phyloP scores from a whole-genome alignment of 2,329 filamentous ascomycete genomes.

The Proliferodiscus dingleyae region DNA sequence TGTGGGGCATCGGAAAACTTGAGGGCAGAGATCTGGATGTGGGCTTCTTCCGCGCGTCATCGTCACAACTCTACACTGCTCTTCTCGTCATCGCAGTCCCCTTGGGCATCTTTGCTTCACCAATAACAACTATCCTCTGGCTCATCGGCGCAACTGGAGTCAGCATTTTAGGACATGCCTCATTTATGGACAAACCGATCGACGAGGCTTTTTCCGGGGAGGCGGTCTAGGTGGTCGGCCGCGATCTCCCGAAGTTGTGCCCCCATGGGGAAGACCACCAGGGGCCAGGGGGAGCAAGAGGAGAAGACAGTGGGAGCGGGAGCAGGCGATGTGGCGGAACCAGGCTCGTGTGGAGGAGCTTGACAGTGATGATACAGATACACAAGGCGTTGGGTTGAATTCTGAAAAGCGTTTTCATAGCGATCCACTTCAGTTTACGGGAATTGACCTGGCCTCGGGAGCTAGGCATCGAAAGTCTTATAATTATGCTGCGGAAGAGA shows the following conservation, averaged over 20 bases:
- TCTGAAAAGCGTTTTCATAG: slow-evolving; percentile 48
- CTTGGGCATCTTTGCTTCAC: slow-evolving; percentile 78
- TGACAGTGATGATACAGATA: slow-evolving; percentile 52
- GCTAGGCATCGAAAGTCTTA: slow-evolving; percentile 25
- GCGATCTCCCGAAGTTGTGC: slow-evolving; percentile 94
- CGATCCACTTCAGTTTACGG: slow-evolving; percentile 58
- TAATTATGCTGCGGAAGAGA: slow-evolving; percentile 40
- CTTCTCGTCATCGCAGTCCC: slow-evolving; percentile 80
- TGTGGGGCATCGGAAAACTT: slow-evolving; percentile 89
- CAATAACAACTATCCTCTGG: slow-evolving; percentile 84
- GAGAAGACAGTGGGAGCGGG: slow-evolving; percentile 46
- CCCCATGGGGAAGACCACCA: slow-evolving; percentile 99
- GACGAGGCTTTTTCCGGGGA: slow-evolving; percentile 99
- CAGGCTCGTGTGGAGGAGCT: slow-evolving; percentile 58
- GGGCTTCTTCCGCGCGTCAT: slow-evolving; percentile 74
- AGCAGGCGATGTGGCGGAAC: slow-evolving; percentile 47
- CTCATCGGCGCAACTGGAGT: slow-evolving; percentile 93
- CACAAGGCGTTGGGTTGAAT: slow-evolving; percentile 49
- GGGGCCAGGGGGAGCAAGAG: slow-evolving; percentile 70
- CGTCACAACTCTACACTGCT: slow-evolving; percentile 89
- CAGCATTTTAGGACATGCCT: slow-evolving; percentile 88
- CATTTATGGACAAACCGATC: slow-evolving; percentile 96
- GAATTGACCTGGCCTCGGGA: slow-evolving; percentile 48
- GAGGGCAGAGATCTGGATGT: slow-evolving; percentile 84
- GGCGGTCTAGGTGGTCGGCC: slow-evolving; percentile 99